Conservation (phyloP, 1,284 basidiomycete genomes). For the Sanguinoderma infundibulare region DNA sequence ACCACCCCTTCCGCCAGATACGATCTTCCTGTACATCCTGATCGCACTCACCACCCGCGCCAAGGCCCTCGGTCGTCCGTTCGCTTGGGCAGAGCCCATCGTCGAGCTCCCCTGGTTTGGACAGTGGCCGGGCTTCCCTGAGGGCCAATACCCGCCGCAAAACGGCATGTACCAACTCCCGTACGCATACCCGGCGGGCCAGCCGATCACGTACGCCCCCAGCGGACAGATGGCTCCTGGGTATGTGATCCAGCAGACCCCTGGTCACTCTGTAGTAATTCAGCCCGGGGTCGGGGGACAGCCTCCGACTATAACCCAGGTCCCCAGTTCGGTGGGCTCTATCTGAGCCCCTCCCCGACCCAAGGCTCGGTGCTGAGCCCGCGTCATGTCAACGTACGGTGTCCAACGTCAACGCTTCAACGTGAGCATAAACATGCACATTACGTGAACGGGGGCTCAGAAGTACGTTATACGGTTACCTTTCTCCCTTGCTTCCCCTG, state of each 20-base stretch:
- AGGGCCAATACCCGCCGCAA: conserved; percentile 19
- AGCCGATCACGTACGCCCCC: conserved; percentile 25
- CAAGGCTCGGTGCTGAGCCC: not conserved
- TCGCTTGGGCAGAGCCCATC: conserved; percentile 55
- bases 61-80: conserved; percentile 45
- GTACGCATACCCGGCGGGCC: conserved; percentile 32
- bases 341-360: conserved; percentile 12
- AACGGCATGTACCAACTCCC: conserved; percentile 25
- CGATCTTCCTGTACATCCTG: conserved; percentile 48
- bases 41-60: conserved; percentile 48
- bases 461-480: not conserved
- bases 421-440: not conserved
- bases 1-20: conserved; percentile 38
- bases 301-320: conserved; percentile 62
- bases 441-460: not conserved
- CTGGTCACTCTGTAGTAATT: conserved; percentile 71
- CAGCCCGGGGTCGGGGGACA: conserved; percentile 67
- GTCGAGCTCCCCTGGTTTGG: conserved; percentile 57
- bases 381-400: not conserved
- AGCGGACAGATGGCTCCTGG: conserved; percentile 25
- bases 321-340: conserved; percentile 49
- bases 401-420: not conserved
- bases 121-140: conserved; percentile 48
- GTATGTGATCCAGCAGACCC: conserved; percentile 49
- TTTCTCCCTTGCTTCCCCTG: not conserved